Conservation (phyloP, 305 asterid genomes). For the Ajuga reptans region DNA sequence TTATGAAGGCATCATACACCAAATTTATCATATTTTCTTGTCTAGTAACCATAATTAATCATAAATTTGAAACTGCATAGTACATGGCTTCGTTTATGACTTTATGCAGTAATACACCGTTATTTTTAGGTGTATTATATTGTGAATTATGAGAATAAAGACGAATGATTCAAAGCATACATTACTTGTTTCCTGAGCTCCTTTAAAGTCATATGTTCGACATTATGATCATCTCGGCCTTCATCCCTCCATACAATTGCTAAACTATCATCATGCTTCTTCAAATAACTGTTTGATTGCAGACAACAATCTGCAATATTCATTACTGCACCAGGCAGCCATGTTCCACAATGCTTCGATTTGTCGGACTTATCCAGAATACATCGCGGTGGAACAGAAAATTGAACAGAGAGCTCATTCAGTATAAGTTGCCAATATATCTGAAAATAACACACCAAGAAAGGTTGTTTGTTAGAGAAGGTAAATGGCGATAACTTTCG, state of each 20-base stretch:
- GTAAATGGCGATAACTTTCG: not conserved
- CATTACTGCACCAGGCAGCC: constrained; percentile 82
- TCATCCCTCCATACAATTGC: constrained; percentile 91
- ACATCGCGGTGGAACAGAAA: constrained; percentile 49
- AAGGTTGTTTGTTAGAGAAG: not conserved
- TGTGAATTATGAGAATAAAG: constrained; percentile 10
- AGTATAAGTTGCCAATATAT: constrained; percentile 66
- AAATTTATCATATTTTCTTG: not conserved
- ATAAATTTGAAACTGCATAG: not conserved
- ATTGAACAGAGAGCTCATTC: constrained; percentile 56
- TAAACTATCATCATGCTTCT: constrained; percentile 50
- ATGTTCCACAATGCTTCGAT: constrained; percentile 58
- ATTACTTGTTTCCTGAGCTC: constrained; percentile 87
- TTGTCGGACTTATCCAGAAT: constrained; percentile 62
- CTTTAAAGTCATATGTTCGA: constrained; percentile 46
- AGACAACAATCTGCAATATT: constrained; percentile 89
- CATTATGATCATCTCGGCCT: constrained; percentile 44
- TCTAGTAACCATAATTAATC: not conserved
- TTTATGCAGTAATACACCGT: not conserved
- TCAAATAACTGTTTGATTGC: constrained; percentile 35
- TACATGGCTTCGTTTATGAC: not conserved
- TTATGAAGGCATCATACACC: not conserved
- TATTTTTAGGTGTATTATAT: not conserved
- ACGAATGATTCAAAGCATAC: constrained; percentile 44
- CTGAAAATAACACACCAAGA: constrained; percentile 31